A percentile compares a stretch with the other conserved stretches of the same genome.
These are phyloP conservation scores for Pichia sp. DNA, from an alignment of 1,139 yeast species.

Conservation along the genomic window DNA sequence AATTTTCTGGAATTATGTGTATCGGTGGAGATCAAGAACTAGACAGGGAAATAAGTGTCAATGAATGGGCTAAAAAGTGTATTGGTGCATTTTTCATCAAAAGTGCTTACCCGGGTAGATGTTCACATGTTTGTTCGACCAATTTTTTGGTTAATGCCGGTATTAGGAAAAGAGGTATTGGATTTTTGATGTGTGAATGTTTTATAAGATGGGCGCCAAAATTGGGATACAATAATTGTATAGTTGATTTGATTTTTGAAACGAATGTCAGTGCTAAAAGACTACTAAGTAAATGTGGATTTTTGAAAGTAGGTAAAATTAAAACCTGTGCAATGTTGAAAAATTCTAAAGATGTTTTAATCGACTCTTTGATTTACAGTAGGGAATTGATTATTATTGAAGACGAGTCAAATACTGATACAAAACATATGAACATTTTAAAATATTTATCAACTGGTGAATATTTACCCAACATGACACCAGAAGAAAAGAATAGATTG, in stretches of 20 bases:
- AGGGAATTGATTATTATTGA: slow-evolving; percentile 38
- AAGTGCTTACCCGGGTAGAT: slow-evolving; percentile 89
- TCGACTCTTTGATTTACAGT: slow-evolving; percentile 42
- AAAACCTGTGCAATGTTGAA: slow-evolving; percentile 82
- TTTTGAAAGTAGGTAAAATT: slow-evolving; percentile 68
- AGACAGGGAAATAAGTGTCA: slow-evolving; percentile 30
- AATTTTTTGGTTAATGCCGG: slow-evolving; percentile 88
- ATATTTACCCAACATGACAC: slow-evolving; percentile 76
- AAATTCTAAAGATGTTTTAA: slow-evolving; percentile 66
- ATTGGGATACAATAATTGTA: slow-evolving; percentile 76
- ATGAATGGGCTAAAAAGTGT: slow-evolving; percentile 88
- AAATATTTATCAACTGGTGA: slow-evolving; percentile 76
- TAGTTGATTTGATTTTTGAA: slow-evolving; percentile 83
- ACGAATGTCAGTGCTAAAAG: slow-evolving; percentile 76
- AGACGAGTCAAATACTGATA: slow-evolving; percentile 28
- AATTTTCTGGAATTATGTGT: slow-evolving; percentile 82
- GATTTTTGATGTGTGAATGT: slow-evolving; percentile 74
- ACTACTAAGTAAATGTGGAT: slow-evolving; percentile 73
- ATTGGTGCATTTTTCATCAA: slow-evolving; percentile 77
- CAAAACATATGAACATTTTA: slow-evolving; percentile 70
- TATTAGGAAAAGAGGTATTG: slow-evolving; percentile 88
- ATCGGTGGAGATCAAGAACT: slow-evolving; percentile 61
- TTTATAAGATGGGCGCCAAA: slow-evolving; percentile 87
- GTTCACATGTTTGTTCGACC: slow-evolving; percentile 89
- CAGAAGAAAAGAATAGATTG: slow-evolving; percentile 78